phyloP scores from a whole-genome alignment of 2,329 filamentous ascomycete species.

The Aspergillus nomiae region DNA sequence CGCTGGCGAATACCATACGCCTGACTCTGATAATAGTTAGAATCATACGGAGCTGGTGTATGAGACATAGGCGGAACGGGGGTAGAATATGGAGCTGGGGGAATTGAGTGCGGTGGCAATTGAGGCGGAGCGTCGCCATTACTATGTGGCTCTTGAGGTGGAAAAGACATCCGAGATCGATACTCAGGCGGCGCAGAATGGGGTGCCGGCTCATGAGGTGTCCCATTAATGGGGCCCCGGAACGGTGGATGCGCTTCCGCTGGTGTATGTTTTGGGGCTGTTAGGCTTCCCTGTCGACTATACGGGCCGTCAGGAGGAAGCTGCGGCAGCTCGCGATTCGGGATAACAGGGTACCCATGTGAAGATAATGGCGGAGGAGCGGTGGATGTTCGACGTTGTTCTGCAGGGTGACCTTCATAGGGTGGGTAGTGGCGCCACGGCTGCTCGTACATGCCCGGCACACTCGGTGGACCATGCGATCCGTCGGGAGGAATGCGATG shows the following conservation, averaged over 20 bases:
- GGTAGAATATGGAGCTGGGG: constrained; percentile 32
- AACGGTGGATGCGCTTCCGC: constrained; percentile 31
- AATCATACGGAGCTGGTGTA: constrained; percentile 34
- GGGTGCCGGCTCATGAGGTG: constrained; percentile 33
- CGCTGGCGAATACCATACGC: constrained; percentile 38
- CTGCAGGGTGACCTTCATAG: constrained; percentile 31
- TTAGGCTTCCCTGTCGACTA: constrained; percentile 33
- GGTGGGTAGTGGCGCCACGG: constrained; percentile 35
- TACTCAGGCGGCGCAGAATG: constrained; percentile 38
- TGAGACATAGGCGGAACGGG: constrained; percentile 30
- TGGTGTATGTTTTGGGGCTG: constrained; percentile 31
- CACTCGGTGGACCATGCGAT: constrained; percentile 28
- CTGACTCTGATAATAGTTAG: constrained; percentile 33
- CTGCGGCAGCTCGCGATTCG: constrained; percentile 38
- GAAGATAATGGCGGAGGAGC: constrained; percentile 31
- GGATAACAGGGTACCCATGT: constrained; percentile 33
- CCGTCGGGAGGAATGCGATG: constrained; percentile 36
- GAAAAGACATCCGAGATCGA: constrained; percentile 34
- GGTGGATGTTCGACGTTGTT: constrained; percentile 33
- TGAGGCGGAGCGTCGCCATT: constrained; percentile 33
- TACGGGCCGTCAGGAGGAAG: constrained; percentile 37
- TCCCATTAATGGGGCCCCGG: constrained; percentile 36
- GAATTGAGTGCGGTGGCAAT: constrained; percentile 29
- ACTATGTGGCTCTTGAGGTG: constrained; percentile 30
- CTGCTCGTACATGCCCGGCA: constrained; percentile 33